Evolutionary conservation across 345 rosid genomes (phyloP), one percentile per base, ranked within the genome.

Genomic region (Garcia nutans): DNA sequence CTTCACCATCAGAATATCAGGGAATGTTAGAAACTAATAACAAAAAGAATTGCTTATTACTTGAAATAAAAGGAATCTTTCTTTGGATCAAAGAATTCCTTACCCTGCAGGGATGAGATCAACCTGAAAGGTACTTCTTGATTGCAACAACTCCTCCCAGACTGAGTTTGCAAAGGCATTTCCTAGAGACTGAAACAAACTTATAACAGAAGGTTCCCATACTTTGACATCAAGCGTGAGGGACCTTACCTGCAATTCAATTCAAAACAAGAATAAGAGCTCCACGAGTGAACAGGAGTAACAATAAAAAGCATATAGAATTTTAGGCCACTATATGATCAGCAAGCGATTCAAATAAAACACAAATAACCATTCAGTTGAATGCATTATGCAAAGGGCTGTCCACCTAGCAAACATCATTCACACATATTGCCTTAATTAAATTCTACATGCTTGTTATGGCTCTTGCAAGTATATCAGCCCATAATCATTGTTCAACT

Each of bases 161-260:
- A 96, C 95, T 60, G 96, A 91, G 87, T 96, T 93, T 37, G 94
- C 96, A 68, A 86, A 96, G 50, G 92, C 84, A 83, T 93, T 96
- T 47, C 99, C 98, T 74, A 96, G 82, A 74, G 98, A 92, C 85
- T 91, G 98, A 86, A 96, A 96, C 90, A 96, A 87, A 77, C 83
- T 88, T 81, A 96, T 89, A 76, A 96, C 99, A 74, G 97, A 93
- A 62, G 97, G 98, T 83, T 96, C 99, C 99, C 99, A 93, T 67
- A 89, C 90, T 84, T 92, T 92, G 77, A 96, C 99, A 81, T 96
- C 99, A 65, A 96, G 99, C 9, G 98, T 96, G 64, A 96, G 95
- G 28, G 98, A 96, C 76, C 99, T 90, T 63, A 96, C 97, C 99
- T 93, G 93, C 72, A 82, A 72, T 65, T 10, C 59, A 72, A 47